Percentiles rank a stretch among this genome's conserved stretches.
phyloP scores from a whole-genome alignment of 2,329 filamentous ascomycete genomes.

The Ciborinia camelliae region DNA sequence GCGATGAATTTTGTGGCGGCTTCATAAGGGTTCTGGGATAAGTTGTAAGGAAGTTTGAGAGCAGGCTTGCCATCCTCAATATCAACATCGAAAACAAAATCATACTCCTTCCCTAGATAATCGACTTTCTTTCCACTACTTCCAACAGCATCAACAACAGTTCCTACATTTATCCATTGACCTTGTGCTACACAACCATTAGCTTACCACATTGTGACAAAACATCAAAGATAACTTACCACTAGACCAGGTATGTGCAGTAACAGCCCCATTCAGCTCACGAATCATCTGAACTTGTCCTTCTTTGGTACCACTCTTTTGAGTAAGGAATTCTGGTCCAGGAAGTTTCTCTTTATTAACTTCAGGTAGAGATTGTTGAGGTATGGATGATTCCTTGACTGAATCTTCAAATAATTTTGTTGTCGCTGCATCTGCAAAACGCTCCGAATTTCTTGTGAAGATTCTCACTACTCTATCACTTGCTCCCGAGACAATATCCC shows the following conservation, averaged over 20 bases:
- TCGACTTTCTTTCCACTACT: conserved; percentile 74
- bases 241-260: conserved; percentile 81
- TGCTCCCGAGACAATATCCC: conserved; percentile 90
- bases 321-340: conserved; percentile 78
- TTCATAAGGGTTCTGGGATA: conserved; percentile 89
- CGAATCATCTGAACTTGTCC: conserved; percentile 92
- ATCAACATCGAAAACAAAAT: conserved; percentile 95
- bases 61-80: conserved; percentile 92
- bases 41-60: conserved; percentile 89
- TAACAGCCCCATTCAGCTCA: conserved; percentile 75
- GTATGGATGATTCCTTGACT: conserved; percentile 79
- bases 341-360: conserved; percentile 92
- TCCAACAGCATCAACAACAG: conserved; percentile 83
- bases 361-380: conserved; percentile 75
- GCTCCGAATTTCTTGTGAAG: conserved; percentile 70
- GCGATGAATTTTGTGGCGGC: conserved; percentile 86
- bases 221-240: conserved; percentile 20
- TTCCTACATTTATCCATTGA: conserved; percentile 87
- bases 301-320: conserved; percentile 87
- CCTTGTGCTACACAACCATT: conserved; percentile 47
- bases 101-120: conserved; percentile 83
- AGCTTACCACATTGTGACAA: conserved; percentile 4
- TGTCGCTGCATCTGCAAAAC: conserved; percentile 65
- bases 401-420: conserved; percentile 76
- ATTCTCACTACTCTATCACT: conserved; percentile 84